phyloP scores from a whole-genome alignment of 73 alveolate species.

The Uronychia setigera region DNA sequence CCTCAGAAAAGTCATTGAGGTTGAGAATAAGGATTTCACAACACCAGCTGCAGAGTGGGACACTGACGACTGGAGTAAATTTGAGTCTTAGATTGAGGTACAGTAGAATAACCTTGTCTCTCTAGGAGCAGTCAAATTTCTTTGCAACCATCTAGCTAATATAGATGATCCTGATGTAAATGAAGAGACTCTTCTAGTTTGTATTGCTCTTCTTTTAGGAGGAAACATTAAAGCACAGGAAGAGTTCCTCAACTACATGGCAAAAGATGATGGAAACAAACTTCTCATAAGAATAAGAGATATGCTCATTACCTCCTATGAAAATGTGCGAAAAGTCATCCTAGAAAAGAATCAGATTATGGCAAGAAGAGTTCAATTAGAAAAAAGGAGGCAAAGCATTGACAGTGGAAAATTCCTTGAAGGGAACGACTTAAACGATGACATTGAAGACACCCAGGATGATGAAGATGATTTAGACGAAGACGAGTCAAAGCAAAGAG shows the following conservation, averaged over 20 bases:
- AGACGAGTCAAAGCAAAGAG: neutral
- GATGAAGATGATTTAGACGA: constrained; percentile 21
- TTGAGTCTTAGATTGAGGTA: constrained; percentile 9
- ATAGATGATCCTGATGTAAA: constrained; percentile 28
- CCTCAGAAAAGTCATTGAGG: constrained; percentile 57
- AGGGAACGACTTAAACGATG: constrained; percentile 15
- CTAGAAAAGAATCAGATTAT: constrained; percentile 16
- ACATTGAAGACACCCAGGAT: constrained; percentile 20
- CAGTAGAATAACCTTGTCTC: constrained; percentile 44
- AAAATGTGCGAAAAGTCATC: constrained; percentile 32
- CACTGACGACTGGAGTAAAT: constrained; percentile 55
- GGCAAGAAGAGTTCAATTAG: neutral
- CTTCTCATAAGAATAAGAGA: constrained; percentile 30
- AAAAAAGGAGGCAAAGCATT: constrained; percentile 19
- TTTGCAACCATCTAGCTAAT: constrained; percentile 52
- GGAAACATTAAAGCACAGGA: constrained; percentile 62
- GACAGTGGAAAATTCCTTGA: neutral
- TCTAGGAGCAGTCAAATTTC: constrained; percentile 40
- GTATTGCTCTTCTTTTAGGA: constrained; percentile 61
- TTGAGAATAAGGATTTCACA: constrained; percentile 22
- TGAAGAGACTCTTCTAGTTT: constrained; percentile 46
- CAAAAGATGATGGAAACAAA: constrained; percentile 37
- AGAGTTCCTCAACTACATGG: constrained; percentile 50
- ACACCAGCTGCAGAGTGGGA: constrained; percentile 70
- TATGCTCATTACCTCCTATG: constrained; percentile 42